Evolutionary conservation across 495 filamentous ascomycete genomes (phyloP).

Genomic region (Aspergillus nanangensis): DNA sequence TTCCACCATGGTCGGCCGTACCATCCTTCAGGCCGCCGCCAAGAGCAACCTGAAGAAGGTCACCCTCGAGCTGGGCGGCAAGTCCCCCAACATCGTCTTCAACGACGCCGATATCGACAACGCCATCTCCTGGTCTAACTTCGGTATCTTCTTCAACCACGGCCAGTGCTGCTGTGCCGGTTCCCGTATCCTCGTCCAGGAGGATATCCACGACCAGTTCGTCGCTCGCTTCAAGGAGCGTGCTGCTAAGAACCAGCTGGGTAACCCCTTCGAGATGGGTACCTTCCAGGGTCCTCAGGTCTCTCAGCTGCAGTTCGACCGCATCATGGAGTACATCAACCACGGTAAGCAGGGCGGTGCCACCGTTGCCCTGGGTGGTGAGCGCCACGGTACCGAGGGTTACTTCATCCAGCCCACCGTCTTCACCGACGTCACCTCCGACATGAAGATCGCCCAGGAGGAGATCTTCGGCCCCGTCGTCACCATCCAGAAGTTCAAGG

Average conservation of each 20-base stretch:
- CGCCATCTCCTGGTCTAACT: slow-evolving; percentile 97
- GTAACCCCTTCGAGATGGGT: slow-evolving; percentile 79
- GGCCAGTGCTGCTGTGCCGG: slow-evolving; percentile 98
- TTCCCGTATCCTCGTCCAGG: slow-evolving; percentile 93
- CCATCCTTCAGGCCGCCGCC: slow-evolving; percentile 94
- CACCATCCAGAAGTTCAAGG: slow-evolving; percentile 90
- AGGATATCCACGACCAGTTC: slow-evolving; percentile 95
- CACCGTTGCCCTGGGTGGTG: slow-evolving; percentile 78
- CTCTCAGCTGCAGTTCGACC: slow-evolving; percentile 90
- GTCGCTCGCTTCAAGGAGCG: slow-evolving; percentile 82
- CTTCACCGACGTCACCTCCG: slow-evolving; percentile 79
- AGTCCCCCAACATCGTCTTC: slow-evolving; percentile 98
- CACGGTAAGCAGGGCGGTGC: slow-evolving; percentile 84
- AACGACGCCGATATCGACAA: slow-evolving; percentile 94
- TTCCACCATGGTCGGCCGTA: slow-evolving; percentile 83
- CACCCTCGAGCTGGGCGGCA: slow-evolving; percentile 96
- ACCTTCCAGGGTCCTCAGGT: slow-evolving; percentile 99
- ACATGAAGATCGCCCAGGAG: slow-evolving; percentile 99
- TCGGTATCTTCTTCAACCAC: slow-evolving; percentile 98
- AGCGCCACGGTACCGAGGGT: slow-evolving; percentile 82
- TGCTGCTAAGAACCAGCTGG: slow-evolving; percentile 76
- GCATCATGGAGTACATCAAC: slow-evolving; percentile 97
- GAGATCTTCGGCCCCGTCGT: slow-evolving; percentile 98
- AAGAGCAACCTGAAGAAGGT: slow-evolving; percentile 98
- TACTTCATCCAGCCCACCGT: slow-evolving; percentile 99